Base-by-base conservation (phyloP, 306 rosid species). In the Gleditsia sinensis region DNA sequence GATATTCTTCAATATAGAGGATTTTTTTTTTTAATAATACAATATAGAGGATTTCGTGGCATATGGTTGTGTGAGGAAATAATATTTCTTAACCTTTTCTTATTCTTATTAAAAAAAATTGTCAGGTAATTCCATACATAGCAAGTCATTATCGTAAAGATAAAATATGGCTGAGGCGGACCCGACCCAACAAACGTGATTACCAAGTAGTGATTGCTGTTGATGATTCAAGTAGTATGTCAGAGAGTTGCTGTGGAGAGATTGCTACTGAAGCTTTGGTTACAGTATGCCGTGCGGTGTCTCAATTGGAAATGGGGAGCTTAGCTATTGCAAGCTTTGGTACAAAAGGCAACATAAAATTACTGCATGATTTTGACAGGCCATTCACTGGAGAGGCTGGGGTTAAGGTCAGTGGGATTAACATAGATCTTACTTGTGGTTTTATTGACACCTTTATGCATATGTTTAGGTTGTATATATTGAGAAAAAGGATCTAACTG, bases 141-240 rank as follows among this genome's bases (percentile, higher is more conserved):
- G 97, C 98, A 63, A 94, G 97, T 81, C 76, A 85, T 78, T 94
- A 83, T 54, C 81, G 87, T 64, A 91, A 90, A 79, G 97, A 94
- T 76, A 91, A 88, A 83, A 94, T 94, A 80, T 94, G 98, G 98
- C 82, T 94, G 36, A 86, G 97, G 77, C 77, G 96, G 83, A 94
- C 98, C 59, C 82, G 89, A 25, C 98, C 95, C 53, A 90, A 94
- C 82, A 94, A 94, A 82, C 98, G 95, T 67, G 97, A 94, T 82
- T 94, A 94, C 66, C 97, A 94, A 87, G 86, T 91, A 37, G 93
- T 94, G 32, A 89, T 94, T 78, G 98, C 97, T 0, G 76, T 94
- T 80, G 98, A 94, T 86, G 98, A 94, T 87, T 94, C 98, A 46
- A 88, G 69, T 23, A 94, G 98, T 61, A 94, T 94, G 97, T 90